phyloP scores from a whole-genome alignment of 768 basidiomycete species.

The Fomitopsis pulvina region DNA sequence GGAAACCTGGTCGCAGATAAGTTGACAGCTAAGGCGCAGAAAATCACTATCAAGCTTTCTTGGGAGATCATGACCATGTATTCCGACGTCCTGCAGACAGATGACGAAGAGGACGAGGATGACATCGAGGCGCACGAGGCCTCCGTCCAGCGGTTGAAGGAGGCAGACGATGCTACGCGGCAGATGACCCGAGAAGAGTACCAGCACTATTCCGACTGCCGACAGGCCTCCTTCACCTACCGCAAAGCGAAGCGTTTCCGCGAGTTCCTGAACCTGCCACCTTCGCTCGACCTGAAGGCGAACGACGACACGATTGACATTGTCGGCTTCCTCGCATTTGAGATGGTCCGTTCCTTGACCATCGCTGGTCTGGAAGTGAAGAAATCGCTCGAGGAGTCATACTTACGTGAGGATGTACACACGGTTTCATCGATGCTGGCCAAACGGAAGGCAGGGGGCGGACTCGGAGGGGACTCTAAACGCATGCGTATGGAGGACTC shows the following conservation, averaged over 20 bases:
- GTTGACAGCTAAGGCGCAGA: constrained; percentile 76
- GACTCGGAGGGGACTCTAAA: constrained; percentile 30
- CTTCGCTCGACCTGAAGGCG: constrained; percentile 81
- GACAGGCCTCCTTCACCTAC: constrained; percentile 95
- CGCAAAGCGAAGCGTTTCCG: constrained; percentile 96
- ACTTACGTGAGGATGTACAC: constrained; percentile 47
- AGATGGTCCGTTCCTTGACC: constrained; percentile 92
- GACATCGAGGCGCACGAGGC: constrained; percentile 95
- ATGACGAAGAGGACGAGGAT: constrained; percentile 94
- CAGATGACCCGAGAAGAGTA: constrained; percentile 98
- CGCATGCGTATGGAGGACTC: constrained; percentile 41
- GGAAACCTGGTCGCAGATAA: constrained; percentile 47
- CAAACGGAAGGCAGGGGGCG: constrained; percentile 53
- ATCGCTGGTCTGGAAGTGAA: constrained; percentile 84
- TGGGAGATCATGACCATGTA: constrained; percentile 95
- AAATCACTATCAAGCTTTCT: constrained; percentile 90
- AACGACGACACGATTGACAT: constrained; percentile 96
- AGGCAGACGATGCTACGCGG: constrained; percentile 91
- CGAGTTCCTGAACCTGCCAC: constrained; percentile 86
- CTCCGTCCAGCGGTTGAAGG: constrained; percentile 83
- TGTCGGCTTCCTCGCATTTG: constrained; percentile 94
- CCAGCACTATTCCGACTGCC: constrained; percentile 93
- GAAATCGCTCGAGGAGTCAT: constrained; percentile 67
- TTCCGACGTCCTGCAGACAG: constrained; percentile 85
- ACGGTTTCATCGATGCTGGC: constrained; percentile 58